Evolutionary conservation across 495 filamentous ascomycete species (phyloP).

Genomic region (Cryomyces minteri): DNA sequence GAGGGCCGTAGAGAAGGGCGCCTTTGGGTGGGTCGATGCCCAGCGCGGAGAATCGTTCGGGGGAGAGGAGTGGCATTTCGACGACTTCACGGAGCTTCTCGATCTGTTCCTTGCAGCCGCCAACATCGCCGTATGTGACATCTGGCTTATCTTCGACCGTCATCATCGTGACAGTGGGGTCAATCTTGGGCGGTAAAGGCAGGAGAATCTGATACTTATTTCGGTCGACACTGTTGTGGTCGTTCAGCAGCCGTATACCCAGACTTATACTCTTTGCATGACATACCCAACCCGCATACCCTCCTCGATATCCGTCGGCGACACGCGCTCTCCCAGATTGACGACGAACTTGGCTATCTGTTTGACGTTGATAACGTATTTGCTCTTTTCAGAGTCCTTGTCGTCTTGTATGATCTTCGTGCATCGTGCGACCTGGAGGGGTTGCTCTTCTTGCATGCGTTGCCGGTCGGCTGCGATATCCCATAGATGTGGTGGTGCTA

Average conservation of each 20-base stretch:
- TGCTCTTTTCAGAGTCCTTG: constrained; percentile 93
- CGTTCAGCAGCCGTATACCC: background rate
- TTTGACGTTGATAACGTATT: constrained; percentile 99
- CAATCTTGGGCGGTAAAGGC: constrained; percentile 96
- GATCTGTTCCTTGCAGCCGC: constrained; percentile 97
- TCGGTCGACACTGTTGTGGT: constrained; percentile 54
- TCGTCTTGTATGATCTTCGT: constrained; percentile 98
- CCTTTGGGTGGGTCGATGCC: constrained; percentile 98
- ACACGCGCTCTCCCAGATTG: constrained; percentile 90
- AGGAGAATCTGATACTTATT: constrained; percentile 98
- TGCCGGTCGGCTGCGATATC: constrained; percentile 94
- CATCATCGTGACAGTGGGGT: constrained; percentile 99
- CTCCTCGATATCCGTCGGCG: constrained; percentile 97
- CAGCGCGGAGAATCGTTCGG: constrained; percentile 89
- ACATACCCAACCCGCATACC: constrained; percentile 86
- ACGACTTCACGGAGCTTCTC: constrained; percentile 98
- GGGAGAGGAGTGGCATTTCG: constrained; percentile 91
- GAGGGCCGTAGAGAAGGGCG: constrained; percentile 88
- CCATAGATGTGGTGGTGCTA: constrained; percentile 96
- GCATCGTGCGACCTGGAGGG: constrained; percentile 90
- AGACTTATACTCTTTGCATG: background rate
- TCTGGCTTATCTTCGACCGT: constrained; percentile 99
- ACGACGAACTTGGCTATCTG: constrained; percentile 99
- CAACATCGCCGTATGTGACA: constrained; percentile 96
- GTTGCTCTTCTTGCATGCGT: constrained; percentile 96